Evolutionary conservation across 2,329 filamentous ascomycete species (phyloP), one percentile per base, ranked within the genome.

Genomic region (Intubia oerlemansii): DNA sequence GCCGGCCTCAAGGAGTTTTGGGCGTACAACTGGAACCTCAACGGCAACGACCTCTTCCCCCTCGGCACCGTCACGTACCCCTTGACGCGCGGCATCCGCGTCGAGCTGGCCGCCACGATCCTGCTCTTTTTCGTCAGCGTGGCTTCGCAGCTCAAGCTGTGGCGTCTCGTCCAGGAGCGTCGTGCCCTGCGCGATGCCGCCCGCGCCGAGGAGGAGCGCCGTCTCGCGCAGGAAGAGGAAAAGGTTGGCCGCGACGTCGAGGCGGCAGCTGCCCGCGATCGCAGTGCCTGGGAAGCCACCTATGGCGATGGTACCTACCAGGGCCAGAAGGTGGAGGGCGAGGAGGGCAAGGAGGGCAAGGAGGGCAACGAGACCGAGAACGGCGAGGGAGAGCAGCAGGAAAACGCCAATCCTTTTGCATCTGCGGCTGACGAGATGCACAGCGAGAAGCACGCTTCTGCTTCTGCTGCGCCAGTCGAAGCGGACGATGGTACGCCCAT

Each of bases 1-100:
- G 81, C 82, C n/a, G 85, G 85, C 0, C 54, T 91, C 41, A 93
- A 92, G 48, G 85, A 95, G 47, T 93, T 93, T 40, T 95, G 85
- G 85, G 63, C 80, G 5, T 95, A 90, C 46, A 60, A 91, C 21
- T 95, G 85, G 85, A 56, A 55, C 25, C 51, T 95, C 22, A 93
- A 93, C 46, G n/a, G n/a, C n/a, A 56, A 69, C 24, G 60, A 76
- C 28, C 54, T 82, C 1, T 95, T 95, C 42, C 84, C 84, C 0
- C 52, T 81, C 3, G 64, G 67, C 21, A 75, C 76, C 2, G 57
- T 60, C 27, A 81, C 77, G 0, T 95, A 91, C 44, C 85, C 85
- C 0, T 54, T 92, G 10, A 93, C 81, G 0, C 76, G 72, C 40
- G 80, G 79, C 3, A 88, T 93, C 32, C 68, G 70, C 22, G 84